Evolutionary conservation across 345 rosid species (phyloP), one percentile per base, ranked within the genome.

Genomic region (Salix viminalis): DNA sequence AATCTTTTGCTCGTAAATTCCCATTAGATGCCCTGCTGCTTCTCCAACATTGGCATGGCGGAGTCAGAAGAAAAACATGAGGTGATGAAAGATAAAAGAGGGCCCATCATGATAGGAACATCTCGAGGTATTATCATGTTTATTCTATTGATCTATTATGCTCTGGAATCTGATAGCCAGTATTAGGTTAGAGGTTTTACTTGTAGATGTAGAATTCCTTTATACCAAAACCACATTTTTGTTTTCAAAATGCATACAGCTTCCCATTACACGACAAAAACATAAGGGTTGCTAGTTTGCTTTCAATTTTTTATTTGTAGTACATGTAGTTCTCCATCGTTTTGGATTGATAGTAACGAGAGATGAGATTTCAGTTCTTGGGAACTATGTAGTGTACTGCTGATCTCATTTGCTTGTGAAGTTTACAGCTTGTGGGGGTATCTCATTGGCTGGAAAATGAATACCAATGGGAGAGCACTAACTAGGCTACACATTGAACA

Each of bases 91-190:
- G 65, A 36, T 14, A 37, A 71, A 54, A 54, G 61, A 34, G 65
- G 82, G 5, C 46, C 81, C 76, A 73, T 69, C 83, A 76, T 64
- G 54, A 71, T 8, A 72, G 62, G 62, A 14, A 18, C 82, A 79
- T 79, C 88, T 81, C 83, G 18, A 79, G 84, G 84, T 73, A 64
- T 69, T 80, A 75, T 84, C 81, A 73, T 80, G 84, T 81, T 50
- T 44, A 62, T 19, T 16, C 26, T 60, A 56, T 21, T 28, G 61
- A 36, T 34, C 77, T 73, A 37, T 71, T 65, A 44, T 65, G 72
- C 54, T 68, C 56, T 77, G 75, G 84, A 75, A 77, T 75, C 83
- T 74, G 75, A 73, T 58, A 37, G 37, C 36, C 41, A 65, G 13
- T 75, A 34, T 30, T 46, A 48, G 34, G 54, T 48, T 75, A 8